A percentile compares a stretch with the other conserved stretches of the same genome.
These are phyloP conservation scores for Akanthomyces uredinophilus DNA, from an alignment of 2,329 filamentous ascomycete genomes.

Conservation along the genomic window DNA sequence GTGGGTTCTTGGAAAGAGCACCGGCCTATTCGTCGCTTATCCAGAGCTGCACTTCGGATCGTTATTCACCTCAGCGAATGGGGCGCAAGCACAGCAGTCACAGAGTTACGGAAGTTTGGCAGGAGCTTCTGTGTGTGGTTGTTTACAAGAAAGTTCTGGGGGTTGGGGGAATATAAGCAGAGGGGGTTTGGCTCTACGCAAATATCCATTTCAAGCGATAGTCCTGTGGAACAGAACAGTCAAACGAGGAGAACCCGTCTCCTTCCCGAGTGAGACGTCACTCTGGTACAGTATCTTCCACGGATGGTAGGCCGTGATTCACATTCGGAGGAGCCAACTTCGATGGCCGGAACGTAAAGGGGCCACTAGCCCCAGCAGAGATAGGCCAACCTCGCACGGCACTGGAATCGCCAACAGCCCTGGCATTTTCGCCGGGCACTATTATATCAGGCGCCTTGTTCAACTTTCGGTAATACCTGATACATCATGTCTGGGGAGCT, in stretches of 20 bases:
- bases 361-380: background rate
- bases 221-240: conserved; percentile 1
- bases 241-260: background rate
- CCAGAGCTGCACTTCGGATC: background rate
- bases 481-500: background rate
- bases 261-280: conserved; percentile 4
- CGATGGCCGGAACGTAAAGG: background rate
- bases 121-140: background rate
- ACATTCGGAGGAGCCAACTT: background rate
- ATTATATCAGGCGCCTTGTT: background rate
- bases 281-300: background rate
- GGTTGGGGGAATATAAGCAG: background rate
- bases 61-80: background rate
- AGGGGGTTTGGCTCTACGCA: background rate
- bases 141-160: background rate
- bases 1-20: background rate
- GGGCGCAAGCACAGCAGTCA: background rate
- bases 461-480: background rate
- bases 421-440: background rate
- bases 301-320: background rate
- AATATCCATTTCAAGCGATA: background rate
- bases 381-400: background rate
- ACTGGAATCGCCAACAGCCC: background rate
- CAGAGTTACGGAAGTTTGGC: background rate
- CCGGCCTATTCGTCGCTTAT: background rate